Evolutionary conservation across 2,329 filamentous ascomycete species (phyloP), one percentile per base, ranked within the genome.

Genomic region (Hypocrella siamensis): DNA sequence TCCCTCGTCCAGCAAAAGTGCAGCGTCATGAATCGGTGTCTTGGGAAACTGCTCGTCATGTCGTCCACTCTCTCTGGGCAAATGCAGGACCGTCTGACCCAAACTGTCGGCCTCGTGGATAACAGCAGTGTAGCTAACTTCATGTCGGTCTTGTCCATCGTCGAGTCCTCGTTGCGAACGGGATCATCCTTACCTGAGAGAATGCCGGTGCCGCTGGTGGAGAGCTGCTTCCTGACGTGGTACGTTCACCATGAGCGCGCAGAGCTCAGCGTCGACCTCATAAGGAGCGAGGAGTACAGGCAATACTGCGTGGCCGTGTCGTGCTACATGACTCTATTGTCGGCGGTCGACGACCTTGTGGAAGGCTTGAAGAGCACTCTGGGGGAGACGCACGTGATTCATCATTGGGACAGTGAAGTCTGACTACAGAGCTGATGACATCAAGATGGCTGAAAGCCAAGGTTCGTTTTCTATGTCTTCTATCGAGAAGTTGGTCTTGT

Each of bases 71-170:
- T 68, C 0, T 57, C 64, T 0, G 42, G 46, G 3, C 40, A 55
- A 1, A 48, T 63, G 2, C 61, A 61, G 26, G 40, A 44, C 2
- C 54, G 58, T 0, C 47, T 68, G 0, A 46, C 51, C 0, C 46
- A 40, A 1, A 43, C 48, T 1, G 47, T 49, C 0, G 62, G 63
- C 2, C 42, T 65, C 1, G 40, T 58, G 1, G 56, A 63, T 19
- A 54, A 64, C 12, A 45, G 48, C 2, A 48, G 48, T n/a, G 57
- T 68, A 8, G 61, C 58, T 4, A 63, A 66, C 18, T 39, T 64
- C 31, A 69, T 67, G 64, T 60, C 60, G 1, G 60, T 67, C 3
- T 41, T 68, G 1, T 49, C 47, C 2, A 53, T 67, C 3, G 42
- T 63, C 6, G 60, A 65, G 30, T 61, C 65, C 31, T 47, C 60